Evolutionary conservation across 768 basidiomycete species (phyloP).

Genomic region (Cyclocybe aegerita): DNA sequence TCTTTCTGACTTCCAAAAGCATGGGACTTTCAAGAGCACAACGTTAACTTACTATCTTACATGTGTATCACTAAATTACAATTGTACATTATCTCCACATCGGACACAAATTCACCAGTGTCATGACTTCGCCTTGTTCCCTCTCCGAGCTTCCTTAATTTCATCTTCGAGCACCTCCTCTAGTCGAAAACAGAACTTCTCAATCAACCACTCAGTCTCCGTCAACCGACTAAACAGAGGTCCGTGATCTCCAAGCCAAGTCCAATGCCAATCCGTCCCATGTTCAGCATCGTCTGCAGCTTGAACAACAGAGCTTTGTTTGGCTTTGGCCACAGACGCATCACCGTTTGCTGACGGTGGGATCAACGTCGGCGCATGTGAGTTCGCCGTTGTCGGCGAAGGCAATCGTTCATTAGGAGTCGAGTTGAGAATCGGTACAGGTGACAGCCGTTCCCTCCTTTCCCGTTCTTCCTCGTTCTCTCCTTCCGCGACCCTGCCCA

Average conservation of each 20-base stretch:
- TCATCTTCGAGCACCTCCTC: conserved; percentile 30
- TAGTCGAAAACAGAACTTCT: conserved; percentile 30
- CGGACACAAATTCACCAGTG: too few relatives aligned
- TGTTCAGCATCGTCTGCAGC: conserved; percentile 1
- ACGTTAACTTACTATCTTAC: too few relatives aligned
- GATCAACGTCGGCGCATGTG: not conserved
- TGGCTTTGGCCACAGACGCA: not conserved
- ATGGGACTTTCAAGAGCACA: too few relatives aligned
- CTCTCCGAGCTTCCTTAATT: conserved; percentile 9
- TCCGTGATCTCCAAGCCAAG: conserved; percentile 39
- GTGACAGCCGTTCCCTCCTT: not conserved
- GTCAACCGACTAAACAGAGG: conserved; percentile 34
- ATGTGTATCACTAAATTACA: too few relatives aligned
- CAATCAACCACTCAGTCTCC: conserved; percentile 39
- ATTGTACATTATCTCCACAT: too few relatives aligned
- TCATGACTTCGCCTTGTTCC: too few relatives aligned
- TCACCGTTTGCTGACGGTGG: not conserved
- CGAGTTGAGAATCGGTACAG: too few relatives aligned
- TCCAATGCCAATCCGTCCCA: conserved; percentile 24
- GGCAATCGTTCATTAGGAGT: not conserved
- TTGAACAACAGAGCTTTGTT: not conserved
- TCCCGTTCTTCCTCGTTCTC: not conserved
- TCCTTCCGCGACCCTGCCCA: not conserved
- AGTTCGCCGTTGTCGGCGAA: not conserved
- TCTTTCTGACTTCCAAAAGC: too few relatives aligned